phyloP scores from a whole-genome alignment of 371 early-diverging fungal genomes.

The Syncephalis fuscata region DNA sequence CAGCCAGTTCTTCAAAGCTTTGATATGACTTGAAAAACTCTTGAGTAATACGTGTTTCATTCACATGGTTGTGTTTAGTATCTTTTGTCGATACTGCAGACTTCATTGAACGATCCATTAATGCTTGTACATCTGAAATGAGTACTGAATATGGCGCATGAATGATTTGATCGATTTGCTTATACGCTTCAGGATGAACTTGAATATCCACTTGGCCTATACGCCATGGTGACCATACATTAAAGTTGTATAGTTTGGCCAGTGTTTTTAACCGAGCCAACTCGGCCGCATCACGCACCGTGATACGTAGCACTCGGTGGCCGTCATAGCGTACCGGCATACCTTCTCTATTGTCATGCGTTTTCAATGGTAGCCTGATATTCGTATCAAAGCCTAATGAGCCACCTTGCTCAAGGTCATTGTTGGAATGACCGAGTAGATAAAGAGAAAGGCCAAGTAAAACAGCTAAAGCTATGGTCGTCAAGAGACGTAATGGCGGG shows the following conservation, averaged over 20 bases:
- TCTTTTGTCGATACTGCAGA: not conserved
- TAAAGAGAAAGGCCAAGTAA: no score
- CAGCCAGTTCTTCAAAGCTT: no score
- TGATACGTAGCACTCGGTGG: constrained; percentile 2
- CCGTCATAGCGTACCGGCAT: not conserved
- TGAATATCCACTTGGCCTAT: constrained; percentile 3
- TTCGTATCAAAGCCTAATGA: no score
- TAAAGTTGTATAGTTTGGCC: not conserved
- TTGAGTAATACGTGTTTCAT: not conserved
- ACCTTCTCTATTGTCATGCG: no score
- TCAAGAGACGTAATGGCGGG: no score
- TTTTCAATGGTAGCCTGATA: no score
- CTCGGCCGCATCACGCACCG: not conserved
- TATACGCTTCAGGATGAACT: constrained; percentile 13
- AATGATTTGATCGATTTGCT: constrained; percentile 13
- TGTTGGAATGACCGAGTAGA: no score
- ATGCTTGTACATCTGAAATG: not conserved
- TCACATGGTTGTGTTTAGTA: not conserved
- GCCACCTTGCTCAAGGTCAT: no score
- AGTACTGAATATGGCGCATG: not conserved
- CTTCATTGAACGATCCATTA: not conserved
- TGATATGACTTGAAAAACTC: not conserved
- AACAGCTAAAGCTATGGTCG: no score
- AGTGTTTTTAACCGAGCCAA: not conserved
- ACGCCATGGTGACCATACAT: constrained; percentile 1